Percentiles rank a stretch among this genome's conserved stretches.
Conservation (phyloP, 2,329 filamentous ascomycete genomes). For the Pezizomycotina sp. region DNA sequence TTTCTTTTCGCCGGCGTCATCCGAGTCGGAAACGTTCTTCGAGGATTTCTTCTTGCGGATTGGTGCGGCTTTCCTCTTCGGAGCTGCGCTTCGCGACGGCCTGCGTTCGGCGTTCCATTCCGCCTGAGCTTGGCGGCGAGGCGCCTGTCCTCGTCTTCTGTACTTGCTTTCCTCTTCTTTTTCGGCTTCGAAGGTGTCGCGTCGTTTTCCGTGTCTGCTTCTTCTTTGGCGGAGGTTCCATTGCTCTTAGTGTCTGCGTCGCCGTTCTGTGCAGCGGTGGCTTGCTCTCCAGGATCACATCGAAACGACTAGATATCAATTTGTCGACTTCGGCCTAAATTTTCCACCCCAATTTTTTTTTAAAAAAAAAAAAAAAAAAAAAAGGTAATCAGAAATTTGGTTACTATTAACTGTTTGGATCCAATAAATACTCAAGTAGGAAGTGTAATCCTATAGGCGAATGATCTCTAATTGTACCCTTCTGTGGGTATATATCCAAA, state of each 20-base stretch:
- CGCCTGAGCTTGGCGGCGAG: conserved; percentile 79
- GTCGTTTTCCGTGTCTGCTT: conserved; percentile 27
- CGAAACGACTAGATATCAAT: conserved; percentile 58
- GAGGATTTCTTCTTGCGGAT: conserved; percentile 47
- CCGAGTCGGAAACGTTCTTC: conserved; percentile 63
- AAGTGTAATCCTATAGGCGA: background rate
- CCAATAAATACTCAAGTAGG: conserved; percentile 1
- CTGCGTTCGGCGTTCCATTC: conserved; percentile 61
- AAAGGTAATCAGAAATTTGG: background rate
- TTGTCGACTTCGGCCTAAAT: conserved; percentile 49
- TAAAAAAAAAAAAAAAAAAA: background rate
- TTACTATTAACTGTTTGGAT: too few relatives aligned
- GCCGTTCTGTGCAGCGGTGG: conserved; percentile 20
- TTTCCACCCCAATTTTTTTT: conserved; percentile 1
- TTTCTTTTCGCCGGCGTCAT: conserved; percentile 46
- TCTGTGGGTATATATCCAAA: too few relatives aligned
- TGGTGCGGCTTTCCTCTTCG: conserved; percentile 51
- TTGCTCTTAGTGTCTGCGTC: background rate
- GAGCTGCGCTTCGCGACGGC: conserved; percentile 37
- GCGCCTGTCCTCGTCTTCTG: conserved; percentile 65
- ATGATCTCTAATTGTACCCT: too few relatives aligned
- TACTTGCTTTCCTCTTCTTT: conserved; percentile 50
- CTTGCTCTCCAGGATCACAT: conserved; percentile 44
- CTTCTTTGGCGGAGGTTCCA: conserved; percentile 28
- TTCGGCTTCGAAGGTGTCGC: conserved; percentile 33